Conservation (phyloP, 1,284 basidiomycete genomes). For the Dichomitus squalens region DNA sequence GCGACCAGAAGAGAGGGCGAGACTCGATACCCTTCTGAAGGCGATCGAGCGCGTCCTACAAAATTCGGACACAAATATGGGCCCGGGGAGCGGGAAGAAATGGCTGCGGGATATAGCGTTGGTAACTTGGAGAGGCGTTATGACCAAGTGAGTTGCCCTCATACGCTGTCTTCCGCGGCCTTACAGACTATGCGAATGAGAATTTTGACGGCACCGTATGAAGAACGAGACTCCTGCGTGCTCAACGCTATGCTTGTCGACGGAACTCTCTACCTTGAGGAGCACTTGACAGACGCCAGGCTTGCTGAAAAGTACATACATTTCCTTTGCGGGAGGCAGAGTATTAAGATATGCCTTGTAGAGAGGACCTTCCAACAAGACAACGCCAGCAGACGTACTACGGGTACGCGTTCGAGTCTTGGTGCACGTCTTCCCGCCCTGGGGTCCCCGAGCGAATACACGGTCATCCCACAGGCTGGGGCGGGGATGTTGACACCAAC, state of each 20-base stretch:
- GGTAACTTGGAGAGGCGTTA: constrained; percentile 87
- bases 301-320: constrained; percentile 59
- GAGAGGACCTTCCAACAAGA: constrained; percentile 61
- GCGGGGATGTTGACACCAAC: constrained; percentile 90
- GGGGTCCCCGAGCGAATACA: constrained; percentile 25
- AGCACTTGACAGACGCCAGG: constrained; percentile 62
- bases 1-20: constrained; percentile 62
- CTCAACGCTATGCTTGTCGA: constrained; percentile 84
- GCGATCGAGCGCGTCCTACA: constrained; percentile 49
- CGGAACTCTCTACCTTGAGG: constrained; percentile 84
- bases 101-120: constrained; percentile 52
- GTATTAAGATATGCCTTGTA: constrained; percentile 32
- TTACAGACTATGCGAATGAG: constrained; percentile 46
- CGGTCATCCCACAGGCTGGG: constrained; percentile 63
- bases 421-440: constrained; percentile 61
- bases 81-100: constrained; percentile 28
- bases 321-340: constrained; percentile 15
- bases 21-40: constrained; percentile 66
- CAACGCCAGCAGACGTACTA: constrained; percentile 70
- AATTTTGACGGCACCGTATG: constrained; percentile 79
- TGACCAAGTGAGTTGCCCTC: constrained; percentile 76
- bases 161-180: constrained; percentile 1
- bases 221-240: constrained; percentile 81
- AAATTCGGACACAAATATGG: constrained; percentile 35
- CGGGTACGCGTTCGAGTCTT: constrained; percentile 88